Conservation (phyloP, 1,139 yeast species). For the Eremothecium coryli region DNA sequence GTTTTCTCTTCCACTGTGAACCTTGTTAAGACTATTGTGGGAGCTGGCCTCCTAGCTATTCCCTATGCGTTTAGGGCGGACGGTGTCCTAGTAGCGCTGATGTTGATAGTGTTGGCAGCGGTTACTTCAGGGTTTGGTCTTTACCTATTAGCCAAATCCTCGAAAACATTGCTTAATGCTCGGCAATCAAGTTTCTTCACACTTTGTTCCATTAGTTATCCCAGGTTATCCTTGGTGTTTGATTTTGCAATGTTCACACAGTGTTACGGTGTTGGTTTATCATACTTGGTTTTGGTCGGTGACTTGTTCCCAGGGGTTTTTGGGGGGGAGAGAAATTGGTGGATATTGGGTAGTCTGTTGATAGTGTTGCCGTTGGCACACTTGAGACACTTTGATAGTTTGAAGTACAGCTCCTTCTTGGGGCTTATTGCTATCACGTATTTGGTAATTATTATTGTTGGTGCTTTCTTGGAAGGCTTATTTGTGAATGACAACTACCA, state of each 20-base stretch:
- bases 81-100: constrained; percentile 62
- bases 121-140: constrained; percentile 72
- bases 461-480: constrained; percentile 44
- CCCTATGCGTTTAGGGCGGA: constrained; percentile 86
- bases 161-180: constrained; percentile 50
- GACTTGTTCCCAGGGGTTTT: constrained; percentile 73
- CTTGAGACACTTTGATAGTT: constrained; percentile 66
- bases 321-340: constrained; percentile 37
- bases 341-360: constrained; percentile 58
- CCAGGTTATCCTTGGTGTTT: constrained; percentile 69
- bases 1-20: constrained; percentile 45
- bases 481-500: constrained; percentile 28
- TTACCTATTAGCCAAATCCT: constrained; percentile 64
- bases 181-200: constrained; percentile 83
- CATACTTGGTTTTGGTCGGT: constrained; percentile 81
- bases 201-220: constrained; percentile 75
- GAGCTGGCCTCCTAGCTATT: constrained; percentile 90
- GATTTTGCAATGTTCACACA: constrained; percentile 84
- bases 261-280: constrained; percentile 88
- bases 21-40: constrained; percentile 63
- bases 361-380: constrained; percentile 69
- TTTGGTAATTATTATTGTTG: constrained; percentile 61
- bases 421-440: constrained; percentile 78
- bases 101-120: constrained; percentile 65
- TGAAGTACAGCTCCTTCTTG: constrained; percentile 77